Conservation (phyloP, 441 rosid species). For the Pelargonium exstipulatum region DNA sequence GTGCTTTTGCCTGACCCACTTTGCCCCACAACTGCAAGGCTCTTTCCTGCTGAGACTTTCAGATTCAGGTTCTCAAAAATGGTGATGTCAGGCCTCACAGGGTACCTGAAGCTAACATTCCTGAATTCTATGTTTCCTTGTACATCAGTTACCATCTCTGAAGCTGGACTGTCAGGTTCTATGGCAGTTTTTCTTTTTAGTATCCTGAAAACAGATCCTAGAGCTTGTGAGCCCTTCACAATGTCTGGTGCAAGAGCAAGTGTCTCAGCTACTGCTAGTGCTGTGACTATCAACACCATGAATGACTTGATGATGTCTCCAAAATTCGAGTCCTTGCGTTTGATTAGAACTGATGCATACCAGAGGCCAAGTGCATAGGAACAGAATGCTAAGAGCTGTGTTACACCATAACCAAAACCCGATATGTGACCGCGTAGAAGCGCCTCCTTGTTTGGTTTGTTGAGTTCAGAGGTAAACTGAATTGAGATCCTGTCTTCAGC, state of each 20-base stretch:
- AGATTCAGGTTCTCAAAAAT: conserved; percentile 47
- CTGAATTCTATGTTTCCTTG: conserved; percentile 42
- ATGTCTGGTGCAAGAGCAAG: conserved; percentile 58
- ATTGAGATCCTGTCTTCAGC: conserved; percentile 49
- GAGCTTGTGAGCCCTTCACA: conserved; percentile 45
- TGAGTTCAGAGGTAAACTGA: conserved; percentile 55
- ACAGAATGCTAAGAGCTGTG: conserved; percentile 56
- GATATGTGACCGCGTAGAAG: conserved; percentile 67
- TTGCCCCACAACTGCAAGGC: conserved; percentile 50
- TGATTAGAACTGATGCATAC: conserved; percentile 55
- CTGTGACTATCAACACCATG: conserved; percentile 44
- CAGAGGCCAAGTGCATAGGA: conserved; percentile 49
- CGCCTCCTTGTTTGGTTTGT: conserved; percentile 53
- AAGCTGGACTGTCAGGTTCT: conserved; percentile 33
- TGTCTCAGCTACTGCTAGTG: conserved; percentile 57
- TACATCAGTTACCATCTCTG: conserved; percentile 30
- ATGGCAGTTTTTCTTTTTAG: conserved; percentile 48
- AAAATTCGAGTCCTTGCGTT: conserved; percentile 22
- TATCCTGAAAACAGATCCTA: conserved; percentile 41
- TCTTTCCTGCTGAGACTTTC: conserved; percentile 42
- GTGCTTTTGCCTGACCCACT: conserved; percentile 67
- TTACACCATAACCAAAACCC: conserved; percentile 63
- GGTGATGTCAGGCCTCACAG: conserved; percentile 48
- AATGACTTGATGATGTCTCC: conserved; percentile 51
- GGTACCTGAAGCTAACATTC: conserved; percentile 50